Evolutionary conservation across 352 stramenopile species (phyloP).

Genomic region (Salisapilia sapeloensis): DNA sequence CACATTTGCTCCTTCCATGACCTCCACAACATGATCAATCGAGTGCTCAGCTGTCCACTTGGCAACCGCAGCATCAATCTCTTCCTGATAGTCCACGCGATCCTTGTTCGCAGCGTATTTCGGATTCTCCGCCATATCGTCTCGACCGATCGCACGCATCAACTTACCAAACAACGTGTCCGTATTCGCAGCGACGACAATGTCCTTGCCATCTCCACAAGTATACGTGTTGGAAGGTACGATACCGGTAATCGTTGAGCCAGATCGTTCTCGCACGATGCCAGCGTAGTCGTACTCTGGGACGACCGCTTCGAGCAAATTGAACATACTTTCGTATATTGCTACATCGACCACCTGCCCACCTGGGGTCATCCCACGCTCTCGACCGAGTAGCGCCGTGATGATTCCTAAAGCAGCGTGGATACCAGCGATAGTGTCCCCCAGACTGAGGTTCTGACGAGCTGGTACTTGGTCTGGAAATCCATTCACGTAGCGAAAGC

Average conservation of each 20-base stretch:
- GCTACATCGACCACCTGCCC: constrained; percentile 73
- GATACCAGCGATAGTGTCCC: constrained; percentile 72
- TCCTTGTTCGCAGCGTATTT: constrained; percentile 56
- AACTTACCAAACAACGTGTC: constrained; percentile 68
- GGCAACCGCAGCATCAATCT: constrained; percentile 44
- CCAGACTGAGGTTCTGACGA: constrained; percentile 69
- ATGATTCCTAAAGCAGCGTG: constrained; percentile 67
- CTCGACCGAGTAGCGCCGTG: constrained; percentile 59
- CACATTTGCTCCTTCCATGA: constrained; percentile 36
- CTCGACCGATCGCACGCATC: constrained; percentile 47
- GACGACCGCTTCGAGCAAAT: constrained; percentile 72
- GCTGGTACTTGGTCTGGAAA: constrained; percentile 61
- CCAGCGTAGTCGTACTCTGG: constrained; percentile 74
- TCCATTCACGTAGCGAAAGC: constrained; percentile 77
- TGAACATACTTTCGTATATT: constrained; percentile 82
- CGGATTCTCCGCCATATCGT: constrained; percentile 28
- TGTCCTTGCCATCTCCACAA: constrained; percentile 62
- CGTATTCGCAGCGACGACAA: constrained; percentile 76
- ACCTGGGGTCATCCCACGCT: constrained; percentile 14
- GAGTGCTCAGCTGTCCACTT: constrained; percentile 30
- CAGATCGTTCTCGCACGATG: constrained; percentile 61
- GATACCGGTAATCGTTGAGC: constrained; percentile 77
- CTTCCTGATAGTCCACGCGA: constrained; percentile 30
- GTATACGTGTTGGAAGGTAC: constrained; percentile 80
- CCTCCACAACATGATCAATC: constrained; percentile 20